Evolutionary conservation across 2,329 filamentous ascomycete species (phyloP).

Genomic region (Furcasterigmium sp.): DNA sequence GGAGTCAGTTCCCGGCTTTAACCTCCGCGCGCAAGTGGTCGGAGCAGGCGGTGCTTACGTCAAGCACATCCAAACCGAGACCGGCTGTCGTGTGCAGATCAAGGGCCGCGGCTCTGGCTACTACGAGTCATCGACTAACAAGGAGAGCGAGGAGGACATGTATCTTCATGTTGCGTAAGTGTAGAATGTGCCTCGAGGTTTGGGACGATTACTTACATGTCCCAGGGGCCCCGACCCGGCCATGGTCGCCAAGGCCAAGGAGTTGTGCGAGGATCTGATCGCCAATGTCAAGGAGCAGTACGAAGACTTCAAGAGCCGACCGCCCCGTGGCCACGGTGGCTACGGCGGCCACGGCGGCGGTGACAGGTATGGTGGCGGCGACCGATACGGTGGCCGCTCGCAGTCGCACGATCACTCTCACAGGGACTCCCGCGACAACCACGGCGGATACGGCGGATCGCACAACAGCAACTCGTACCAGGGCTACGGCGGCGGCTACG

Average conservation of each 20-base stretch:
- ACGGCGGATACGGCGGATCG: constrained; percentile 17
- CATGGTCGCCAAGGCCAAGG: constrained; percentile 82
- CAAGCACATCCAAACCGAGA: constrained; percentile 96
- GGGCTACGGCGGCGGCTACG: constrained; percentile 24
- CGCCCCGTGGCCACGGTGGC: constrained; percentile 59
- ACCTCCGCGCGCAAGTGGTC: constrained; percentile 91
- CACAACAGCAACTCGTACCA: constrained; percentile 30
- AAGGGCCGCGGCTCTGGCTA: constrained; percentile 95
- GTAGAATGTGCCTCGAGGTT: neutral
- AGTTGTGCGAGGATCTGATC: constrained; percentile 83
- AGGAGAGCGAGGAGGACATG: constrained; percentile 93
- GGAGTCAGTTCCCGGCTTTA: constrained; percentile 90
- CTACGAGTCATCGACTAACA: constrained; percentile 80
- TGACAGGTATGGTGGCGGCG: constrained; percentile 26
- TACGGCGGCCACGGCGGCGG: constrained; percentile 38
- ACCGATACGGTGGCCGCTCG: constrained; percentile 35
- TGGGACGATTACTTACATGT: constrained; percentile 22
- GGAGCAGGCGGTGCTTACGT: constrained; percentile 92
- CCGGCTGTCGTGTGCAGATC: constrained; percentile 93
- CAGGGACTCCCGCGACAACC: constrained; percentile 31
- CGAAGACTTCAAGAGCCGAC: constrained; percentile 81
- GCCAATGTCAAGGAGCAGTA: constrained; percentile 85
- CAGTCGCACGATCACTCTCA: constrained; percentile 28
- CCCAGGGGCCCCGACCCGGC: constrained; percentile 76
- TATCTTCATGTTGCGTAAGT: constrained; percentile 91